Base-by-base conservation (phyloP, 345 rosid genomes). In the Excoecaria cochinchinensis region DNA sequence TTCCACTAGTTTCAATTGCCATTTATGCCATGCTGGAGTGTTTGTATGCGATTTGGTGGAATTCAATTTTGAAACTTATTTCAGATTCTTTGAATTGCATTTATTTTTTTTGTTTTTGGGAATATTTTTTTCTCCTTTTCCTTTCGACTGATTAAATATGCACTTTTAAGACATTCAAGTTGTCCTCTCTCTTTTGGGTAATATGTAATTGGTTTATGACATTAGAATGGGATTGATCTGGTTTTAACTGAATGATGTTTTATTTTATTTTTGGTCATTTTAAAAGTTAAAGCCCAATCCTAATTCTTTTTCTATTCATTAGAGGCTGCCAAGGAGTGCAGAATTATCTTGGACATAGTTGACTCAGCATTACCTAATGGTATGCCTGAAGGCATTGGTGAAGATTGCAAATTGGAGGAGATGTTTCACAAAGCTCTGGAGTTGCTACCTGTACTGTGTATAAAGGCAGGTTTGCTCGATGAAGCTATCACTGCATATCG, bases 291-390 rank as follows among this genome's bases (percentile, higher is more conserved):
- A 56, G 53, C 59, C 46, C 51, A 73, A 66, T 19, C 73, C 73
- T 86, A 71, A 63, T 80, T 31, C 75, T 74, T 74, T n/a, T 42
- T 70, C 82, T 73, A 68, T 81, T 81, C 64, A 78, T 68, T 85
- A 95, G 99, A 90, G 82, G 98, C 97, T 84, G 99, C 95, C 25
- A 89, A 86, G 84, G 97, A 93, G 84, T 93, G 99, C 85, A 85
- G 86, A 70, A 74, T 86, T 66, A 90, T 93, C 39, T 62, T 93
- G 78, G 94, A 91, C 50, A 79, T 85, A 25, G 87, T 90, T 77
- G 99, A 92, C 81, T 80, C 92, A 67, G 93, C 93, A 22, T 76
- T 90, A 42, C 97, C 97, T 11, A 83, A 78, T 74, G 97, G 98
- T 48, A 87, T 91, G 86, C 87, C 86, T 36, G 81, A 83, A 52